Base-by-base conservation (phyloP, 1,139 yeast genomes). In the Blastobotrys persicus region DNA sequence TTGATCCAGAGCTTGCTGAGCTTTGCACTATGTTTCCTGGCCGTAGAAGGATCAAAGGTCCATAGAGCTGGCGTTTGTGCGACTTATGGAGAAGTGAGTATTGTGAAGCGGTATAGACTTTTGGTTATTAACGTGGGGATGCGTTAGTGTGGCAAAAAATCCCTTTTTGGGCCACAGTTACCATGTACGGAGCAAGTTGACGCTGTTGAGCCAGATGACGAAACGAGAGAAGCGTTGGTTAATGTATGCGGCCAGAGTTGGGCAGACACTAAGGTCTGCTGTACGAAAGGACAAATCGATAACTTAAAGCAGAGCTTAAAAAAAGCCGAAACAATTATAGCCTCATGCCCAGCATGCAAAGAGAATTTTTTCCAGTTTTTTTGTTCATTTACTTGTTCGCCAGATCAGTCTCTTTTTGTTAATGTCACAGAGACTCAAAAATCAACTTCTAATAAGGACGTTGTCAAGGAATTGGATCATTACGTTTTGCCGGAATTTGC, bases 271-370 rank as follows among this genome's bases (percentile, higher is more conserved):
- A 62, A 69, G 2, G 69, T 77, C 1, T 83, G 89, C 61, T 83
- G 89, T 58, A 72, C 77, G 28, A 48, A 63, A n/a, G 73, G 65
- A 18, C 46, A 51, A 47, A 51, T 67, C 17, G 57, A 60, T 1
- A 68, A 69, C 33, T 64, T 84, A 43, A 71, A 70, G 54, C 67
- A 66, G 37, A 86, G 83, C 62, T 70, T 92, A 51, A 80, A 83
- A 58, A 81, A 80, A 55, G 96, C 86, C 0, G 94, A 85, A 53
- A 80, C 88, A 0, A 68, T 92, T 37, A 85, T 92, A 38, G 80
- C 95, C 19, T 86, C 96, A 3, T 92, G 98, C 65, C 98, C 98
- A 1, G 98, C 98, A 0, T 92, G 98, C 66, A 76, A 79, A 52
- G 81, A 81, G 68, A 92, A 92, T 71, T 91, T 92, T 66, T 81